Evolutionary conservation across 2,329 filamentous ascomycete genomes (phyloP).

Genomic region (Claviceps sp.): DNA sequence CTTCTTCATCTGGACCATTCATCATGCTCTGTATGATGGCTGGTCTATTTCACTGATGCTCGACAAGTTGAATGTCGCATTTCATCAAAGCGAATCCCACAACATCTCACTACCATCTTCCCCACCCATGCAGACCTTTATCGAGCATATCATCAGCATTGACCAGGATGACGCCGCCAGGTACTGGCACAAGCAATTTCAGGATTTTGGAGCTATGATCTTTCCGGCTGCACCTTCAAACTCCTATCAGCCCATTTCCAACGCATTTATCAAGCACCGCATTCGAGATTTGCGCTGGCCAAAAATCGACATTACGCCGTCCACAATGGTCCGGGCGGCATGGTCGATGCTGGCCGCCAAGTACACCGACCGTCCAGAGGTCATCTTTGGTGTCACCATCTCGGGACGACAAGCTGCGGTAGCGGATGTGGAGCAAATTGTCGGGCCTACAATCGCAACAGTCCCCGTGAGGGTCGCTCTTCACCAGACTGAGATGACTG

Average conservation of each 20-base stretch:
- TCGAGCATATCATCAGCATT: not conserved
- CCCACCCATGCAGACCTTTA: slow-evolving; percentile 1
- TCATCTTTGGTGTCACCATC: slow-evolving; percentile 13
- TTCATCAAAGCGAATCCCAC: slow-evolving; percentile 12
- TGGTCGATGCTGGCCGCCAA: slow-evolving; percentile 29
- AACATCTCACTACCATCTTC: not conserved
- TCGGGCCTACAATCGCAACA: slow-evolving; percentile 16
- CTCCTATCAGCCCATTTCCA: slow-evolving; percentile 1
- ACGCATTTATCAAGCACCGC: slow-evolving; percentile 1
- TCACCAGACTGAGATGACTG: slow-evolving; percentile 15
- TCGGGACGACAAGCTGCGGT: slow-evolving; percentile 14
- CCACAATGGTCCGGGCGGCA: slow-evolving; percentile 11
- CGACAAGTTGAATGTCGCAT: slow-evolving; percentile 27
- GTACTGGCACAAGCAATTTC: slow-evolving; percentile 9
- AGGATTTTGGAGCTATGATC: slow-evolving; percentile 5
- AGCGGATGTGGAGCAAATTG: slow-evolving; percentile 11
- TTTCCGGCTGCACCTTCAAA: slow-evolving; percentile 4
- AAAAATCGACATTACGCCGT: slow-evolving; percentile 5
- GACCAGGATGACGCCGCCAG: not conserved
- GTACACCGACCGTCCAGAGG: slow-evolving; percentile 21
- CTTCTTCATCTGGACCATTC: slow-evolving; percentile 27
- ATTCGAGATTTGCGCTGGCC: slow-evolving; percentile 2
- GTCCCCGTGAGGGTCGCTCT: slow-evolving; percentile 13
- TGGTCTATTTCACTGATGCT: slow-evolving; percentile 35
- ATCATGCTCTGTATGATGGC: slow-evolving; percentile 39